A percentile compares a stretch with the other conserved stretches of the same genome.
Evolutionary conservation across 1,139 yeast genomes (phyloP).

Genomic region (Geotrichum histeridarum): DNA sequence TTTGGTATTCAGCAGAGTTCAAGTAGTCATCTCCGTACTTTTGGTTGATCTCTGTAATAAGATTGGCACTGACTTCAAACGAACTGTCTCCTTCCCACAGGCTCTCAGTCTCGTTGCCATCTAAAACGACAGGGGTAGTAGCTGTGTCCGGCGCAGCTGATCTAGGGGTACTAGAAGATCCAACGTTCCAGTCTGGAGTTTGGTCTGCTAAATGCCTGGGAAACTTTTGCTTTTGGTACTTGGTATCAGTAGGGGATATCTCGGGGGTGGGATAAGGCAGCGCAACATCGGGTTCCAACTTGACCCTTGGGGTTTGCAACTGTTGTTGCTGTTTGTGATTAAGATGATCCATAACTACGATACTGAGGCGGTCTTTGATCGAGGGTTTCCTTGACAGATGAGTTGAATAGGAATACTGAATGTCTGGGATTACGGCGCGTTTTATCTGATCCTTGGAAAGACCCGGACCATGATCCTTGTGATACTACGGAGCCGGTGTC

Average conservation of each 20-base stretch:
- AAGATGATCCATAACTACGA: constrained; percentile 1
- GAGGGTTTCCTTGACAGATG: neutral
- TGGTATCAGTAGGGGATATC: neutral
- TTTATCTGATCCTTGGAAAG: too few species aligned
- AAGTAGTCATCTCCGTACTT: constrained; percentile 10
- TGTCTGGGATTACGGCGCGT: too few species aligned
- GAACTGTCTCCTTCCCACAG: constrained; percentile 5
- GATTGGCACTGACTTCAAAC: constrained; percentile 6
- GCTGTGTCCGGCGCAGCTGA: neutral
- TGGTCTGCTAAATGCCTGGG: neutral
- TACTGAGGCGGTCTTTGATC: neutral
- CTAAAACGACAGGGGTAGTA: neutral
- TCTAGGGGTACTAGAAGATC: neutral
- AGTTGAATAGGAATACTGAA: neutral
- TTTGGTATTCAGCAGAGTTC: neutral
- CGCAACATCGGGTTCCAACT: neutral
- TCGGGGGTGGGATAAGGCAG: neutral
- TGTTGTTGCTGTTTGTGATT: neutral
- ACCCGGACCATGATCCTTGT: neutral
- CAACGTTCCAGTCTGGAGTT: neutral
- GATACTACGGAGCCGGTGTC: neutral
- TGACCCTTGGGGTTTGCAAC: neutral
- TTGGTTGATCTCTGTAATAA: constrained; percentile 5
- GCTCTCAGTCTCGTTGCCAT: neutral
- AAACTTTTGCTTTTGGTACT: neutral